These are phyloP conservation scores for Bipolaris bicolor DNA, from an alignment of 2,329 filamentous ascomycete species.

Conservation along the genomic window DNA sequence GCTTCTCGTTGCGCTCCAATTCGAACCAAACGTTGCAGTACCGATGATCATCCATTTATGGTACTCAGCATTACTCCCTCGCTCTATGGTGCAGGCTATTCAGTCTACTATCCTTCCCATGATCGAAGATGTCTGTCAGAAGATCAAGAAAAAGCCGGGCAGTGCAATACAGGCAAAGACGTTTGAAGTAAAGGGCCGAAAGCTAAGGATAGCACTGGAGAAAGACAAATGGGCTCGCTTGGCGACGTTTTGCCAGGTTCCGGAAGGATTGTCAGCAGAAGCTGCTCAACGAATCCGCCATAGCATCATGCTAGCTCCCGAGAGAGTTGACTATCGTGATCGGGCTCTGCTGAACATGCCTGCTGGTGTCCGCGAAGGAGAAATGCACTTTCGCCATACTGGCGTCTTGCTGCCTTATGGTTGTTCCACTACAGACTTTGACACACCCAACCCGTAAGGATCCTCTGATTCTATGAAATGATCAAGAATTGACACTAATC, in stretches of 20 bases:
- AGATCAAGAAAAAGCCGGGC: not conserved
- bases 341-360: not conserved
- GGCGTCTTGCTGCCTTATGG: not conserved
- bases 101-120: not conserved
- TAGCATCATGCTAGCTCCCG: not conserved
- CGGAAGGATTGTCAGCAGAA: not conserved
- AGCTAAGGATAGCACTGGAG: not conserved
- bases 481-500: not conserved
- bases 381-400: not conserved
- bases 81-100: not conserved
- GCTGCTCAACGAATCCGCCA: not conserved
- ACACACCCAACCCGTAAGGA: not conserved
- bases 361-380: not conserved
- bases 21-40: constrained; percentile 26
- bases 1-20: constrained; percentile 43
- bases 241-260: not conserved
- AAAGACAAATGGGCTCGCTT: not conserved
- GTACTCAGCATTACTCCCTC: constrained; percentile 53
- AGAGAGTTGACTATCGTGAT: not conserved
- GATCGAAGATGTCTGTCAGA: not conserved
- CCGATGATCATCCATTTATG: constrained; percentile 53
- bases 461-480: not conserved
- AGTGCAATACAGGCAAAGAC: not conserved
- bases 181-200: not conserved
- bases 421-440: not conserved